Percentiles rank a stretch among this genome's conserved stretches.
phyloP scores from a whole-genome alignment of 1,139 yeast genomes.

The Zygosaccharomyces sapae region DNA sequence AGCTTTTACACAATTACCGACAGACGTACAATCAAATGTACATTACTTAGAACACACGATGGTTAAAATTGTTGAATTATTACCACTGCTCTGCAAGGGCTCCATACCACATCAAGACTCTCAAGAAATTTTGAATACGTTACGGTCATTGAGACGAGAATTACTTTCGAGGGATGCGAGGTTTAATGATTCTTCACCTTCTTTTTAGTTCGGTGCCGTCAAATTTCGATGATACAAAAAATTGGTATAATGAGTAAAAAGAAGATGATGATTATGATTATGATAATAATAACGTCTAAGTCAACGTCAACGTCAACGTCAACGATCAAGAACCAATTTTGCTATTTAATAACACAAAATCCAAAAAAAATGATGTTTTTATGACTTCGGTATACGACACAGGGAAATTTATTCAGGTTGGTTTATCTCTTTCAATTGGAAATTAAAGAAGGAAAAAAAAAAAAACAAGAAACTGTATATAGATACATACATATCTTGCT shows the following conservation, averaged over 20 bases:
- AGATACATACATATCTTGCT: neutral
- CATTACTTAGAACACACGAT: slow-evolving; percentile 8
- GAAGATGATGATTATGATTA: too few relatives aligned
- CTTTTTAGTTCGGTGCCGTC: neutral
- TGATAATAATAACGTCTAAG: too few relatives aligned
- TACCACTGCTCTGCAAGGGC: slow-evolving; percentile 9
- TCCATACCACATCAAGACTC: neutral
- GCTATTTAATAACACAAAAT: neutral
- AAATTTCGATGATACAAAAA: neutral
- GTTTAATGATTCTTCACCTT: neutral
- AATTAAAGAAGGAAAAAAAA: neutral
- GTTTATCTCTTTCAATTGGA: neutral
- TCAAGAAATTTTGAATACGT: slow-evolving; percentile 1
- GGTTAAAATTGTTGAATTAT: slow-evolving; percentile 9
- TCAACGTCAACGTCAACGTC: neutral
- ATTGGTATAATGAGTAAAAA: neutral
- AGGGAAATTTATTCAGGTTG: neutral
- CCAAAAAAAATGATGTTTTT: neutral
- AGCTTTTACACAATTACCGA: slow-evolving; percentile 1
- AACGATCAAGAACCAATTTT: neutral
- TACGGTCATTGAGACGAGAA: slow-evolving; percentile 1
- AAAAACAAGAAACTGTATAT: neutral
- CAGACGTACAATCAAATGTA: slow-evolving; percentile 9
- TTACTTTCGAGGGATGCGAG: neutral
- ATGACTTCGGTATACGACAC: neutral